A percentile compares a stretch with the other conserved stretches of the same genome.
Conservation (phyloP, 1,284 basidiomycete genomes). For the Dichomitus squalens region DNA sequence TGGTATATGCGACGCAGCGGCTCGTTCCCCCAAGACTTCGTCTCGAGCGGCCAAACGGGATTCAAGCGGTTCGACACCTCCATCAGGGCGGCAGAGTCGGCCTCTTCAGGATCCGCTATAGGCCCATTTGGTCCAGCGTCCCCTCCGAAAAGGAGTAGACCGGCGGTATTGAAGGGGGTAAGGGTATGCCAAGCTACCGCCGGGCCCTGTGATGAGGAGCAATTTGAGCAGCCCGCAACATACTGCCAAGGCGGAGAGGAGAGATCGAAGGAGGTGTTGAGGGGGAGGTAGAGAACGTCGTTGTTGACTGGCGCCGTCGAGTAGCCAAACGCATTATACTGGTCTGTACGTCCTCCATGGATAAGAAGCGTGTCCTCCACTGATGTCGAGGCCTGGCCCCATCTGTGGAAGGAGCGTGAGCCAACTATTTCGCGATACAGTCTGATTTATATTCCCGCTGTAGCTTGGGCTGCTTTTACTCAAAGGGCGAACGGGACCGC, state of each 20-base stretch:
- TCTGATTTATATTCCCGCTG: too few species aligned
- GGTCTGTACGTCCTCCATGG: conserved; percentile 80
- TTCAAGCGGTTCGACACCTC: conserved; percentile 39
- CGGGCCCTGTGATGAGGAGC: conserved; percentile 52
- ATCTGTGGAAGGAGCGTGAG: conserved; percentile 49
- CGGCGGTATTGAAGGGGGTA: conserved; percentile 58
- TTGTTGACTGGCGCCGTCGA: conserved; percentile 71
- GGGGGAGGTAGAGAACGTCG: conserved; percentile 70
- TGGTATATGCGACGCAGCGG: conserved; percentile 78
- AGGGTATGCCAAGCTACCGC: conserved; percentile 81
- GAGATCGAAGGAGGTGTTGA: conserved; percentile 59
- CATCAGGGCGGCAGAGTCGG: conserved; percentile 69
- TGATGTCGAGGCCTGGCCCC: conserved; percentile 75
- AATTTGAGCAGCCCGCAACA: conserved; percentile 48
- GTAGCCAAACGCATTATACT: conserved; percentile 69
- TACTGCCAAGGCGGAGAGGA: conserved; percentile 69
- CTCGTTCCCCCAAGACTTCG: conserved; percentile 61
- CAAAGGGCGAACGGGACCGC: neutral
- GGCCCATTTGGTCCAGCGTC: conserved; percentile 62
- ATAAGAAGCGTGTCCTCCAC: conserved; percentile 67
- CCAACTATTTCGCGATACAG: too few species aligned
- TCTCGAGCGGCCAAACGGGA: conserved; percentile 52
- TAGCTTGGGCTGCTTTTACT: neutral
- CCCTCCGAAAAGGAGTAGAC: conserved; percentile 74
- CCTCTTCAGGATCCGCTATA: conserved; percentile 49